Conservation (phyloP, 331 rosid genomes). For the Malus hybrid region DNA sequence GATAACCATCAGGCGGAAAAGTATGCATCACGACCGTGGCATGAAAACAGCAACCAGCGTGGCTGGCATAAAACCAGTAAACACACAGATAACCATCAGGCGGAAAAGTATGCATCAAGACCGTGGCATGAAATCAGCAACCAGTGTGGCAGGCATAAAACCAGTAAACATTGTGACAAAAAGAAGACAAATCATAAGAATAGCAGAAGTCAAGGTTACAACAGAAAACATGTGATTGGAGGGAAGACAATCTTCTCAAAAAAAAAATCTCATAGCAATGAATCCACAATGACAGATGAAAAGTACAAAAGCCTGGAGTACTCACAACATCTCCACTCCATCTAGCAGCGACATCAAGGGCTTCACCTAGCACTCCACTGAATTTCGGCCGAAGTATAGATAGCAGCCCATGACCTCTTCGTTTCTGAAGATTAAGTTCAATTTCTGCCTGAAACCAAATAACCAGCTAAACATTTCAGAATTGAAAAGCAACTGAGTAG, state of each 20-base stretch:
- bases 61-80: no score
- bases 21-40: neutral
- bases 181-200: neutral
- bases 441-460: constrained; percentile 72
- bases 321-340: constrained; percentile 99
- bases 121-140: neutral
- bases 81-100: neutral
- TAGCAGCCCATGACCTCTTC: constrained; percentile 89
- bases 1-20: neutral
- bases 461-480: constrained; percentile 13
- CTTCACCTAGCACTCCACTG: constrained; percentile 88
- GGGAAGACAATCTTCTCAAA: neutral
- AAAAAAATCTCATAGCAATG: neutral
- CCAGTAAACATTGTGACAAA: neutral
- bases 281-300: neutral
- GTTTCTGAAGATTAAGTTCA: constrained; percentile 80
- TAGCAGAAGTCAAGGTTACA: neutral
- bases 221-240: neutral
- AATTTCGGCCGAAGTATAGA: constrained; percentile 82
- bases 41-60: neutral
- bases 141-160: neutral
- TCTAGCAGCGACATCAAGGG: constrained; percentile 85
- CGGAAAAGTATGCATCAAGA: neutral
- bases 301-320: constrained; percentile 14
- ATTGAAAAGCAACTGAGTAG: neutral